A percentile compares a stretch with the other conserved stretches of the same genome.
Conservation (phyloP, 371 early-diverging fungal species). For the Basidiobolus meristosporus region DNA sequence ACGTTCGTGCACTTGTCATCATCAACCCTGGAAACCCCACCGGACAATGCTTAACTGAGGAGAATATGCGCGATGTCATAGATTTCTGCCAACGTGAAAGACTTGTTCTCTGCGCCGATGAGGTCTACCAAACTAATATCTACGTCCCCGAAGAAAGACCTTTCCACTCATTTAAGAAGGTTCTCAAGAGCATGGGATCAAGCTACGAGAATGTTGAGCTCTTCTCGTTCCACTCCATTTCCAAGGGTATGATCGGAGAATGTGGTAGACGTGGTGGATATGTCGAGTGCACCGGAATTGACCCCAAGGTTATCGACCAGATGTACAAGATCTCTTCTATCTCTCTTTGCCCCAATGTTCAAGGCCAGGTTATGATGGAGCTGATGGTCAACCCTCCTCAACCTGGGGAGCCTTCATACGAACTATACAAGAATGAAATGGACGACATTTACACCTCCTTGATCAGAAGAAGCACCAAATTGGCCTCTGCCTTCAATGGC, state of each 20-base stretch:
- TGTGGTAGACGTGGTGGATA: constrained; percentile 96
- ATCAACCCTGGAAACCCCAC: constrained; percentile 98
- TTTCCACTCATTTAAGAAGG: constrained; percentile 90
- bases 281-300: constrained; percentile 79
- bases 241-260: constrained; percentile 96
- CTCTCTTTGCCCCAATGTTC: constrained; percentile 77
- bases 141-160: constrained; percentile 63
- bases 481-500: constrained; percentile 57
- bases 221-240: constrained; percentile 88
- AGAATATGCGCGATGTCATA: constrained; percentile 79
- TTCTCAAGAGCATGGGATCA: constrained; percentile 55
- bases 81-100: too few relatives aligned
- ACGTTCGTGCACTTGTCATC: constrained; percentile 85
- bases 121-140: constrained; percentile 93
- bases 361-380: constrained; percentile 68
- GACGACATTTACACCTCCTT: constrained; percentile 68
- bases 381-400: too few relatives aligned
- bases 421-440: constrained; percentile 51
- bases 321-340: constrained; percentile 88
- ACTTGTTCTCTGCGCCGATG: too few relatives aligned
- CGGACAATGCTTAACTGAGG: constrained; percentile 66
- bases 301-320: constrained; percentile 49
- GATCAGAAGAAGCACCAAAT: constrained; percentile 49
- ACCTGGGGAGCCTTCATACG: constrained; percentile 55
- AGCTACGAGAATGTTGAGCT: constrained; percentile 50